These are phyloP conservation scores for Penicillium hordei DNA, from an alignment of 2,329 filamentous ascomycete genomes.

Conservation along the genomic window DNA sequence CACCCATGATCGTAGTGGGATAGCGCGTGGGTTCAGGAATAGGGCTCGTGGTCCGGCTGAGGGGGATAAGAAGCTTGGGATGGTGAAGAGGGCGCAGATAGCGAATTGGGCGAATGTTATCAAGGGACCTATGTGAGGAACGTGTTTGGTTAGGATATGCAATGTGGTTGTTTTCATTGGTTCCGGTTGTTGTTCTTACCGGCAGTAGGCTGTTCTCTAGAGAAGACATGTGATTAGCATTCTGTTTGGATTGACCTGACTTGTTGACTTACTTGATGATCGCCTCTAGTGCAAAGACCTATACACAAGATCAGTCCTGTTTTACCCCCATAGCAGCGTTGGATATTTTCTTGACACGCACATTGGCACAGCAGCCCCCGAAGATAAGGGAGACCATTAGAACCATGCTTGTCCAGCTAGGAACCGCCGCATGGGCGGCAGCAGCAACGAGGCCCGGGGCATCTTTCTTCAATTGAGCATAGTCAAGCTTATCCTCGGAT, in stretches of 20 bases:
- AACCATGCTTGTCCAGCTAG: constrained; percentile 62
- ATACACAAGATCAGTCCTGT: constrained; percentile 20
- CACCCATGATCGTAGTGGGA: constrained; percentile 81
- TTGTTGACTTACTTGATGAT: constrained; percentile 75
- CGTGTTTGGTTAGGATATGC: background rate
- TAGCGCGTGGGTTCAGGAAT: constrained; percentile 72
- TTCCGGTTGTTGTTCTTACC: constrained; percentile 53
- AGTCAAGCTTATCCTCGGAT: background rate
- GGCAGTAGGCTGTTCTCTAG: constrained; percentile 78
- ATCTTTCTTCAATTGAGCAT: constrained; percentile 11
- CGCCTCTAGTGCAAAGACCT: constrained; percentile 95
- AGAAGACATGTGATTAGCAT: constrained; percentile 11
- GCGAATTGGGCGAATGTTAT: constrained; percentile 88
- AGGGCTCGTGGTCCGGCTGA: constrained; percentile 61
- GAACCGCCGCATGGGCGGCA: constrained; percentile 43
- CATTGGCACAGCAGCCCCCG: constrained; percentile 92
- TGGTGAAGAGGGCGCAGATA: constrained; percentile 76
- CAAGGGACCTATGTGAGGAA: constrained; percentile 62
- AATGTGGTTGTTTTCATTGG: background rate
- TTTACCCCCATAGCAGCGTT: constrained; percentile 4
- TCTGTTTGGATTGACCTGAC: background rate
- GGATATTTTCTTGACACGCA: constrained; percentile 46
- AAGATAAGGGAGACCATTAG: constrained; percentile 84
- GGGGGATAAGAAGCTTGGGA: constrained; percentile 70
- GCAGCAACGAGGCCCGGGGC: constrained; percentile 26